phyloP scores from a whole-genome alignment of 306 rosid genomes.

The Trifolium pratense region DNA sequence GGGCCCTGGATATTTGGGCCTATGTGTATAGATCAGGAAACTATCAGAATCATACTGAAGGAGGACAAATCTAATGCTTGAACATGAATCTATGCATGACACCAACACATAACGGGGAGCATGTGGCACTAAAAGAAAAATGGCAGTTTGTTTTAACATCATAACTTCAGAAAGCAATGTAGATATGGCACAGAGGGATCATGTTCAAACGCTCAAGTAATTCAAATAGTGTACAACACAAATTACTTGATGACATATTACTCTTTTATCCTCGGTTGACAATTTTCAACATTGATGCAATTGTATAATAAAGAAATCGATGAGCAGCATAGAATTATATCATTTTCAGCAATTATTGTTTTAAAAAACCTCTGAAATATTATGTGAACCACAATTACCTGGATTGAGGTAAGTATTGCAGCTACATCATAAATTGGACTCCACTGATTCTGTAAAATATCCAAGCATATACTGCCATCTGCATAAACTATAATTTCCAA shows the following conservation, averaged over 20 bases:
- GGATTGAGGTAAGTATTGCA: slow-evolving; percentile 96
- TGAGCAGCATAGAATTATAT: slow-evolving; percentile 10
- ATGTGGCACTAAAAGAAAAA: neutral
- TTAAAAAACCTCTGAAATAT: slow-evolving; percentile 30
- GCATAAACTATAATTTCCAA: slow-evolving; percentile 80
- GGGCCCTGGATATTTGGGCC: too few species aligned
- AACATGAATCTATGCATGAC: slow-evolving; percentile 1
- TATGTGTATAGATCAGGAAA: too few species aligned
- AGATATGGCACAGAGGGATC: slow-evolving; percentile 5
- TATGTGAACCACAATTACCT: slow-evolving; percentile 58
- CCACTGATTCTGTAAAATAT: slow-evolving; percentile 96
- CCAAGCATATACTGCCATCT: slow-evolving; percentile 99
- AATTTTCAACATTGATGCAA: slow-evolving; percentile 21
- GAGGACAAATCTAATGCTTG: neutral
- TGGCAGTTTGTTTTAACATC: neutral
- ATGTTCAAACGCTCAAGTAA: neutral
- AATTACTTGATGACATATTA: neutral
- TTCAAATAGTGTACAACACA: neutral
- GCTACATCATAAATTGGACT: slow-evolving; percentile 98
- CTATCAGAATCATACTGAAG: neutral
- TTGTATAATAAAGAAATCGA: neutral
- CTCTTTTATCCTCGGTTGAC: neutral
- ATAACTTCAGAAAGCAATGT: slow-evolving; percentile 24
- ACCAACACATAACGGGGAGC: neutral
- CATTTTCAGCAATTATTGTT: neutral